These are phyloP conservation scores for Aegilops umbellulata DNA, from an alignment of 176 grass and related monocot genomes.

Conservation along the genomic window DNA sequence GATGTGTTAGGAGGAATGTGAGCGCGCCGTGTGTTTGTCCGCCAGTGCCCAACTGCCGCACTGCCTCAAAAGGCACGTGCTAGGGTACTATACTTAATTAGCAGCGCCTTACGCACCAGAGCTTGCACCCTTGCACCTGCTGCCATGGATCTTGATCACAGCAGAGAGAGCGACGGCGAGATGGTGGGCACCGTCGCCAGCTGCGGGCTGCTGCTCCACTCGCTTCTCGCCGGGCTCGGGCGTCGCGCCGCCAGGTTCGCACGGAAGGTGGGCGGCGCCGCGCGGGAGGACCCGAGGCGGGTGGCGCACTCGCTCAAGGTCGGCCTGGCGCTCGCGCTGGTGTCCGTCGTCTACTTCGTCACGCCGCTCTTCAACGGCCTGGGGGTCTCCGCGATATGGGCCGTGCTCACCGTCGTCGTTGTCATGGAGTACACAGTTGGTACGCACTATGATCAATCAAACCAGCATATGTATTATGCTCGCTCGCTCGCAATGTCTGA, in stretches of 20 bases:
- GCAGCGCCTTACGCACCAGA: background rate
- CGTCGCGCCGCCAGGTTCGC: slow-evolving; percentile 9
- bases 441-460: background rate
- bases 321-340: slow-evolving; percentile 67
- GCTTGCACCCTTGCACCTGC: background rate
- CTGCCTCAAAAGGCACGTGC: background rate
- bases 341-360: slow-evolving; percentile 72
- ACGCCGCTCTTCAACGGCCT: slow-evolving; percentile 61
- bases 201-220: slow-evolving; percentile 18
- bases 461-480: too few species aligned
- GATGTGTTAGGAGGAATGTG: background rate
- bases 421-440: slow-evolving; percentile 95
- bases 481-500: too few species aligned
- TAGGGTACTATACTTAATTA: background rate
- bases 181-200: background rate
- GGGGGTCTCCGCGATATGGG: slow-evolving; percentile 60
- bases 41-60: background rate
- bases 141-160: slow-evolving; percentile 39
- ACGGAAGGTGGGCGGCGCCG: slow-evolving; percentile 43
- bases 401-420: slow-evolving; percentile 76
- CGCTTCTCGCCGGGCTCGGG: background rate
- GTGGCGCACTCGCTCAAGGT: slow-evolving; percentile 77
- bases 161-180: background rate
- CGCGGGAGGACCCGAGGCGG: slow-evolving; percentile 64
- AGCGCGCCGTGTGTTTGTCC: background rate